Percentiles rank a stretch among this genome's conserved stretches.
Conservation (phyloP, 352 stramenopile species). For the Globisporangium spinosum region DNA sequence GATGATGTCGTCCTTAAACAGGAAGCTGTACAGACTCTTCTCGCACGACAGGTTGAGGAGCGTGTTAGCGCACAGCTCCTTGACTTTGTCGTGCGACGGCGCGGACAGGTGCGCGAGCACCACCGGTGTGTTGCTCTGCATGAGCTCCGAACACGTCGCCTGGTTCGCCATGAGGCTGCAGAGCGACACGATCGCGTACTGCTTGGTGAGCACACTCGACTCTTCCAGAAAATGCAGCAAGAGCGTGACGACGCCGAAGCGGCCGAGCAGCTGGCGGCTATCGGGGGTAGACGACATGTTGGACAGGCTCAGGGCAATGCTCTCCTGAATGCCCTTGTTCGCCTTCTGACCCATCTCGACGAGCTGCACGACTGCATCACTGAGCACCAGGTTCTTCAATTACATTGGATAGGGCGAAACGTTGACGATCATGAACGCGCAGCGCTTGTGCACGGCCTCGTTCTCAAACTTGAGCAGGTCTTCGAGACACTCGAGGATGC, state of each 20-base stretch:
- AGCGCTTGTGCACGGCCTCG: constrained; percentile 61
- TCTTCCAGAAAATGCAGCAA: constrained; percentile 67
- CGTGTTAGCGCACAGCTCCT: constrained; percentile 68
- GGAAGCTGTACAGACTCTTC: constrained; percentile 52
- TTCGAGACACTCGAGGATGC: constrained; percentile 70
- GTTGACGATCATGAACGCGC: constrained; percentile 70
- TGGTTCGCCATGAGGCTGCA: constrained; percentile 63
- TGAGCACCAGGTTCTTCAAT: constrained; percentile 63
- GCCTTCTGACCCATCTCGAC: constrained; percentile 53
- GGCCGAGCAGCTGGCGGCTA: constrained; percentile 50
- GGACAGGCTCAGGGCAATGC: constrained; percentile 66
- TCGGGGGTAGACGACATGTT: constrained; percentile 67
- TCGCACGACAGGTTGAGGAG: constrained; percentile 83
- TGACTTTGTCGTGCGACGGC: constrained; percentile 47
- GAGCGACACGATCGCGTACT: constrained; percentile 66
- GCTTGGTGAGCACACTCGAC: constrained; percentile 44
- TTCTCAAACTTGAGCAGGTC: constrained; percentile 73
- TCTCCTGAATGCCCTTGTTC: constrained; percentile 60
- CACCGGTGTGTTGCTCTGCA: constrained; percentile 61
- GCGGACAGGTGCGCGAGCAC: constrained; percentile 46
- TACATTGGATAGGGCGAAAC: constrained; percentile 61
- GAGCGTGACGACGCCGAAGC: constrained; percentile 66
- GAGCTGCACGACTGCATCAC: constrained; percentile 59
- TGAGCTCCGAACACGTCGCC: constrained; percentile 52
- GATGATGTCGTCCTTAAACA: constrained; percentile 74